A percentile compares a stretch with the other conserved stretches of the same genome.
Conservation (phyloP, 2,329 filamentous ascomycete genomes). For the Neonectria neomacrospora region DNA sequence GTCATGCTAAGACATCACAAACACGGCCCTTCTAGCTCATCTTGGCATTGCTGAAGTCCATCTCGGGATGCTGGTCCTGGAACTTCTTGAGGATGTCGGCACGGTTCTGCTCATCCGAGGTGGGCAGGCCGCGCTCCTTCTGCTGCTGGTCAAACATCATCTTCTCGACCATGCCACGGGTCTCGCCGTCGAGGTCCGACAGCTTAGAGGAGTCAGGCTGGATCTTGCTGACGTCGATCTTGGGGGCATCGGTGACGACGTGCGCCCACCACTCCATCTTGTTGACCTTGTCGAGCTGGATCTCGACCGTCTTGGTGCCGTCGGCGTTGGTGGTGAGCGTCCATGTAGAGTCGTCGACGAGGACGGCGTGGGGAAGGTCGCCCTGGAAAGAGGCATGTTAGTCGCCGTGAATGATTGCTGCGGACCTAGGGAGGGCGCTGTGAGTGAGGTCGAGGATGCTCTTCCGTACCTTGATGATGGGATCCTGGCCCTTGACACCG, state of each 20-base stretch:
- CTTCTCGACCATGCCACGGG: conserved; percentile 98
- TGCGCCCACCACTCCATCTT: conserved; percentile 99
- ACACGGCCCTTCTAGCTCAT: conserved; percentile 58
- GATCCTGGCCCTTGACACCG: conserved; percentile 87
- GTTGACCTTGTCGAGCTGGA: conserved; percentile 95
- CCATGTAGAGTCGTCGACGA: conserved; percentile 92
- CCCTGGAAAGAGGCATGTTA: conserved; percentile 66
- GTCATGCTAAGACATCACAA: conserved; percentile 25
- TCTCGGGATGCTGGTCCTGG: conserved; percentile 79
- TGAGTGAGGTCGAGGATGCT: conserved; percentile 1
- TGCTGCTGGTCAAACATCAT: conserved; percentile 99
- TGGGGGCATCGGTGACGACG: conserved; percentile 85
- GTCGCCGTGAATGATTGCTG: background rate
- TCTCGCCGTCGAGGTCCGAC: conserved; percentile 93
- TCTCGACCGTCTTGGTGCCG: conserved; percentile 74
- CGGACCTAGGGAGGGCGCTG: background rate
- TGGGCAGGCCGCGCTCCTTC: conserved; percentile 91
- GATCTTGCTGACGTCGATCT: conserved; percentile 96
- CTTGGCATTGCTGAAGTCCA: conserved; percentile 79
- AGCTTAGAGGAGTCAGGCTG: conserved; percentile 92
- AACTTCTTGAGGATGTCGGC: conserved; percentile 93
- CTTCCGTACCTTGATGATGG: conserved; percentile 77
- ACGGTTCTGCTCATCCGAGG: conserved; percentile 96
- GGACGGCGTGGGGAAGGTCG: conserved; percentile 82
- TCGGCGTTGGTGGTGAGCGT: conserved; percentile 80